These are phyloP conservation scores for Gossypium anomalum DNA, from an alignment of 345 rosid species.

Conservation along the genomic window DNA sequence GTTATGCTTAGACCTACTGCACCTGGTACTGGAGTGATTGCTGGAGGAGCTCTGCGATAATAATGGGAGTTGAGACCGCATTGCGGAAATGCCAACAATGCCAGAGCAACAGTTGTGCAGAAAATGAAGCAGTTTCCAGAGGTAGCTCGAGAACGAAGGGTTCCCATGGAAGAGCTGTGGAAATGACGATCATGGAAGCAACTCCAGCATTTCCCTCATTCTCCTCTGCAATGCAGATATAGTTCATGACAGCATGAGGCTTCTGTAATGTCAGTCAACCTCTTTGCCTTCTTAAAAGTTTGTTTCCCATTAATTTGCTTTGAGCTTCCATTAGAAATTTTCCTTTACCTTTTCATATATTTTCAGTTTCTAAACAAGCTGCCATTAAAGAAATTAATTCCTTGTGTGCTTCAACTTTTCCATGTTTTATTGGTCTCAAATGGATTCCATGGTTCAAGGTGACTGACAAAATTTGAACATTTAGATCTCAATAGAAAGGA, in stretches of 20 bases:
- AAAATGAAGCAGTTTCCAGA: conserved; percentile 78
- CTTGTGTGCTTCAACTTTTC: too few species aligned
- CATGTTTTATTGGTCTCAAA: too few species aligned
- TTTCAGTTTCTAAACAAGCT: too few species aligned
- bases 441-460: too few species aligned
- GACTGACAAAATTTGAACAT: too few species aligned
- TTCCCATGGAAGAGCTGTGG: conserved; percentile 93
- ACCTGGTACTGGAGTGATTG: conserved; percentile 91
- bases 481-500: too few species aligned
- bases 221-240: neutral
- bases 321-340: neutral
- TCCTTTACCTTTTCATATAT: neutral
- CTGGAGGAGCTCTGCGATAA: conserved; percentile 74
- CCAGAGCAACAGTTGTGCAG: conserved; percentile 72
- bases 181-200: conserved; percentile 33
- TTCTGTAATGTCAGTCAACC: neutral
- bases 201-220: neutral
- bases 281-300: neutral
- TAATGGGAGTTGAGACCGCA: conserved; percentile 52
- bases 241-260: too few species aligned
- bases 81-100: conserved; percentile 81
- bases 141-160: conserved; percentile 82
- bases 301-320: neutral
- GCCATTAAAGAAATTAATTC: too few species aligned
- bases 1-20: conserved; percentile 96